Base-by-base conservation (phyloP, 2,329 filamentous ascomycete species). In the Escovopsis sp. region DNA sequence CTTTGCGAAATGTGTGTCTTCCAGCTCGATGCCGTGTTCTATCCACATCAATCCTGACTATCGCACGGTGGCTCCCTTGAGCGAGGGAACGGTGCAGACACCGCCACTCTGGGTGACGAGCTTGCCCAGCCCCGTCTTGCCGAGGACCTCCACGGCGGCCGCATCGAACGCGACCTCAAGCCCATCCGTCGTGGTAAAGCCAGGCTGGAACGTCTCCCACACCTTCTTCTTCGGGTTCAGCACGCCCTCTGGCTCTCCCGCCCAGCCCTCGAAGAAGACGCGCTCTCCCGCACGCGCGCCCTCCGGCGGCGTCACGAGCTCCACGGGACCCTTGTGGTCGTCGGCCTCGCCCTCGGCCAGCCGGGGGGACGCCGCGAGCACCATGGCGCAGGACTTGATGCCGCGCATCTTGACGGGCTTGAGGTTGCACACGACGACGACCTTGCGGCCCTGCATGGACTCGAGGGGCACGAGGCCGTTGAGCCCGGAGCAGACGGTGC, bases 161-260 rank as follows among this genome's bases (percentile, higher is more conserved):
- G 81, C 82, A 50, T 96, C 82, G 54, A 96, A 98, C 0, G 71
- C 86, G 26, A 94, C 88, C 60, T 87, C 81, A 35, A 88, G 66
- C 32, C 58, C 61, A 7, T 79, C 79, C 2, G 80, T 93, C 7
- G 88, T 98, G 21, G 83, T 93, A 63, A 96, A 96, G 0, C 88
- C 90, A 1, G 87, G 86, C 68, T 96, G 88, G 62, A 94, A 84
- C 9, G 72, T 84, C 69, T 98, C 90, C 87, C 88, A 96, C 41
- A 96, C 67, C 77, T 96, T 96, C 77, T 96, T 98, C 79, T 98
- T 98, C 39, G 90, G 90, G 70, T 96, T 98, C 39, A 98, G 70
- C 35, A 88, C 75, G 42, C 79, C 79, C 70, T 98, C 90, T 0
- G 90, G 86, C 66, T 93, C 82, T 40, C 85, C 87, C 57, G 84